Conservation (phyloP, 257 asterid genomes). For the Paulownia fortunei region DNA sequence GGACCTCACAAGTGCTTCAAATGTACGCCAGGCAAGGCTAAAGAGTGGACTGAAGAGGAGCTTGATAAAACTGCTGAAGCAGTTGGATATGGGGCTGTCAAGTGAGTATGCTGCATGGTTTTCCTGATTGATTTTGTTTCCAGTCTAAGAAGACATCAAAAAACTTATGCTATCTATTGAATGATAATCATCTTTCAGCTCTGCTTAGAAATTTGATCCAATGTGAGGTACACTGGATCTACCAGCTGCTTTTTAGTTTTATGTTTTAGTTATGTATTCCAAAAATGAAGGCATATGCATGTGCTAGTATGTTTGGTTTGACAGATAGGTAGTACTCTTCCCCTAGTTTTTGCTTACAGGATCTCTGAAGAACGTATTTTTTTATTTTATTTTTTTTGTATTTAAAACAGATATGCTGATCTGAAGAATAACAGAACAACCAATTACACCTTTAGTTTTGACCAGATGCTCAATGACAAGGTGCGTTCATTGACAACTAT, state of each 20-base stretch:
- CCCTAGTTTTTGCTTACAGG: slow-evolving; percentile 6
- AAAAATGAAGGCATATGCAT: slow-evolving; percentile 19
- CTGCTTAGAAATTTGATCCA: slow-evolving; percentile 10
- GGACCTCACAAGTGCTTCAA: slow-evolving; percentile 22
- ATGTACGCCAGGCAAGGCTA: slow-evolving; percentile 68
- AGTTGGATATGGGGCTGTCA: slow-evolving; percentile 95
- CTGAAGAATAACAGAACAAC: slow-evolving; percentile 91
- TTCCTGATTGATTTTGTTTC: slow-evolving; percentile 12
- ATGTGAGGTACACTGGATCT: background rate
- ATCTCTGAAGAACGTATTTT: background rate
- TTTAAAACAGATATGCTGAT: slow-evolving; percentile 82
- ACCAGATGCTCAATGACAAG: slow-evolving; percentile 97
- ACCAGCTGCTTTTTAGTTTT: slow-evolving; percentile 6
- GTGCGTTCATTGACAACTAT: slow-evolving; percentile 40
- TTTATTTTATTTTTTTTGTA: slow-evolving; percentile 20
- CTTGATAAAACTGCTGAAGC: slow-evolving; percentile 95
- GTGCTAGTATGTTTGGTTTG: background rate
- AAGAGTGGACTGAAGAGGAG: slow-evolving; percentile 86
- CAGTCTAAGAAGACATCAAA: background rate
- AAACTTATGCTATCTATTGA: background rate
- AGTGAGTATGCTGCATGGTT: slow-evolving; percentile 55
- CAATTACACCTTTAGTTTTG: slow-evolving; percentile 84
- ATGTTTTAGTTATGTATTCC: background rate
- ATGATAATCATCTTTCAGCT: background rate
- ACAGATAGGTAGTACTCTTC: background rate